Evolutionary conservation across 1,284 basidiomycete genomes (phyloP).

Genomic region (Puccinia polysora): DNA sequence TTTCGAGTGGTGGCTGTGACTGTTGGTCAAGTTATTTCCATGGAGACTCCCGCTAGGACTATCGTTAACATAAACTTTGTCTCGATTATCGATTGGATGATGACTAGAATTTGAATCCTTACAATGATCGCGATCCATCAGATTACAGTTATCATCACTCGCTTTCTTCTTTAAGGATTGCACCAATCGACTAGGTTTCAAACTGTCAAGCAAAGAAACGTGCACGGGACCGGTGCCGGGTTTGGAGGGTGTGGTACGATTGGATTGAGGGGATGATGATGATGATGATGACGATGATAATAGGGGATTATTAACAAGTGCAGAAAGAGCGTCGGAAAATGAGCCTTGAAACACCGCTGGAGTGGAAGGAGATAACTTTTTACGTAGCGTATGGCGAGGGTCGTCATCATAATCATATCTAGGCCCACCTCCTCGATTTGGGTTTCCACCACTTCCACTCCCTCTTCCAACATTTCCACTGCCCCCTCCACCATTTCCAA

Average conservation of each 20-base stretch:
- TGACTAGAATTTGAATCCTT: not conserved
- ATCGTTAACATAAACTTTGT: constrained; percentile 3
- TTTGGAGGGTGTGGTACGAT: not conserved
- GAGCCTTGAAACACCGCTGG: constrained; percentile 38
- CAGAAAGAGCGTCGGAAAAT: constrained; percentile 44
- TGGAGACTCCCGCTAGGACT: not conserved
- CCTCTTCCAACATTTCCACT: not conserved
- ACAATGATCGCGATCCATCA: not conserved
- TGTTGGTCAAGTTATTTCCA: not conserved
- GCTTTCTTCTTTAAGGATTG: constrained; percentile 27
- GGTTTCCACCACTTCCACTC: not conserved
- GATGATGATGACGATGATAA: constrained; percentile 7
- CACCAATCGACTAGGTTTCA: constrained; percentile 8
- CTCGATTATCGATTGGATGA: constrained; percentile 14
- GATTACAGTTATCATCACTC: constrained; percentile 18
- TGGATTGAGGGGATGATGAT: too few relatives aligned
- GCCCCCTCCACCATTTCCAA: not conserved
- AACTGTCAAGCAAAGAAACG: constrained; percentile 9
- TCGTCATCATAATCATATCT: constrained; percentile 12
- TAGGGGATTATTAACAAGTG: constrained; percentile 36
- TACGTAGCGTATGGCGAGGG: constrained; percentile 4
- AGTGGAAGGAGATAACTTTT: constrained; percentile 20
- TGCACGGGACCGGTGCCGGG: not conserved
- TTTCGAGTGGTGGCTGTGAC: not conserved
- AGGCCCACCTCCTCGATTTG: constrained; percentile 23